Base-by-base conservation (phyloP, 2,329 filamentous ascomycete species). In the Cladosporium colombiae region DNA sequence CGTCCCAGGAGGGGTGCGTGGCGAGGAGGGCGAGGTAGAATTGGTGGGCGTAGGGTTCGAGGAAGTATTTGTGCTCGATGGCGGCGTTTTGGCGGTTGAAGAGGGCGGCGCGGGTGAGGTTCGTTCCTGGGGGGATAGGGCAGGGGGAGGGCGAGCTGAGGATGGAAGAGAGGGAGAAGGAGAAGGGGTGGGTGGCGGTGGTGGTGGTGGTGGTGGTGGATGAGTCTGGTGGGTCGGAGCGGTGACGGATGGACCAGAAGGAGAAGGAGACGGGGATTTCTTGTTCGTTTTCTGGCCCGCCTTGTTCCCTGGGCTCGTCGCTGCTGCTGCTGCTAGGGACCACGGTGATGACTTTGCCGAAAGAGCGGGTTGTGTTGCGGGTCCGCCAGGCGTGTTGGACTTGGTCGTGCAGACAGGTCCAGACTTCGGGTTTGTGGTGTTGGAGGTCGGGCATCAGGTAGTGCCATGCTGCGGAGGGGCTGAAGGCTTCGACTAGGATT, bases 1-100 rank as follows among this genome's bases (percentile, higher is more conserved):
- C 65, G 25, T 66, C 65, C 65, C 65, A 63, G 3, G 33, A 23
- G 1, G 65, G 65, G n/a, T 66, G 65, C 29, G 65, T 66, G 18
- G 65, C 65, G 5, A 66, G 59, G 7, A 63, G 50, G 13, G 58
- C 50, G 3, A 66, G 44, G 52, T 66, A 63, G 21, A 66, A 33
- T 50, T 66, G 65, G 13, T 27, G 52, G n/a, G 44, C 31, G 21
- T 44, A 44, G 44, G n/a, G 40, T 40, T 21, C 11, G 40, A 16
- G 18, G 50, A 66, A 44, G 52, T 59, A 66, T 25, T 31, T 37
- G 23, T 23, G 21, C 10, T 33, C 14, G 7, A 44, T 3, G 27
- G 18, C 14, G 50, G 25, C 25, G 18, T 44, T 44, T 25, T 61
- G 58, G 40, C 18, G 10, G 23, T n/a, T n/a, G 49, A 31, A 21